Conservation (phyloP, 1,284 basidiomycete species). For the Naganishia liquefaciens region DNA sequence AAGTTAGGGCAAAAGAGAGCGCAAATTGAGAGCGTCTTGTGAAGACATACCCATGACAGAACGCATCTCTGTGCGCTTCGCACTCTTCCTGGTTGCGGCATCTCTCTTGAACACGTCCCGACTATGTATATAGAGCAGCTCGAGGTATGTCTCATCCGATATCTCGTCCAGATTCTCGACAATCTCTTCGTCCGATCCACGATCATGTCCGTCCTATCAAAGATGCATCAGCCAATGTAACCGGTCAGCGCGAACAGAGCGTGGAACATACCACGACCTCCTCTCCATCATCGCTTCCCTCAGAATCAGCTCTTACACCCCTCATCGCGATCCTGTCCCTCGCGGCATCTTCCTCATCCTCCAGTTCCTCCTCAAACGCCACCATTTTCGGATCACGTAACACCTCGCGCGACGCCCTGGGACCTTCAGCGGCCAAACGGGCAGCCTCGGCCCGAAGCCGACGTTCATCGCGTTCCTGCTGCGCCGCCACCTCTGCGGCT, state of each 20-base stretch:
- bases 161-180: conserved; percentile 33
- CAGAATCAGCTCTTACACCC: conserved; percentile 36
- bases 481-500: conserved; percentile 59
- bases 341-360: conserved; percentile 55
- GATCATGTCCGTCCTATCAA: conserved; percentile 32
- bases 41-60: conserved; percentile 61
- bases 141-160: conserved; percentile 64
- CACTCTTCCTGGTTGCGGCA: conserved; percentile 66
- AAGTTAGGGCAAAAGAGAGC: background rate
- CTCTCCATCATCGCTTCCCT: conserved; percentile 41
- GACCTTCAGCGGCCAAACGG: conserved; percentile 30
- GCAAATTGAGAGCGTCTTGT: background rate
- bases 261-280: conserved; percentile 4
- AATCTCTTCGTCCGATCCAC: conserved; percentile 30
- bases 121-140: conserved; percentile 72
- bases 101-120: conserved; percentile 75
- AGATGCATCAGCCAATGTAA: background rate
- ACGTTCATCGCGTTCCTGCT: conserved; percentile 39
- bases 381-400: conserved; percentile 43
- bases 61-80: conserved; percentile 65
- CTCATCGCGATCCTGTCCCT: conserved; percentile 28
- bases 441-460: conserved; percentile 25
- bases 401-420: conserved; percentile 32
- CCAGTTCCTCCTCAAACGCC: conserved; percentile 61
- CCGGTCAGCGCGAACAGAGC: background rate